Evolutionary conservation across 495 filamentous ascomycete genomes (phyloP), one percentile per base, ranked within the genome.

Genomic region (Aspergillus coremiiformis): DNA sequence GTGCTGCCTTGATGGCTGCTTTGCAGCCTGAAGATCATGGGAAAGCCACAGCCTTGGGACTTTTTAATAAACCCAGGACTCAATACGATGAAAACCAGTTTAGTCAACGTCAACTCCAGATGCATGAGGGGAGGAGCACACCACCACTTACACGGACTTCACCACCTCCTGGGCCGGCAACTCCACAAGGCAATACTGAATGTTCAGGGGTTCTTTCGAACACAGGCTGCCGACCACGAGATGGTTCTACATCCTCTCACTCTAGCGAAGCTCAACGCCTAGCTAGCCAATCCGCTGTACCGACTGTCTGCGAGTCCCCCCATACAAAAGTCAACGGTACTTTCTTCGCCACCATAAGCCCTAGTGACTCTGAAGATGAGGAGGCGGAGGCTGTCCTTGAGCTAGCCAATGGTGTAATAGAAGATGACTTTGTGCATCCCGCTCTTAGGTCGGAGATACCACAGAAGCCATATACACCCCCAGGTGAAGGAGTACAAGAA

Each of bases 41-140:
- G 17, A 94, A 94, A 66, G 88, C 90, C 11, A 94, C 90, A 0
- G 88, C 88, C 4, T 76, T 89, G 66, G 88, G 88, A 14, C 76
- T 89, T 1, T 95, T 95, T 70, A 84, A 90, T 49, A 89, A 89
- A 56, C 87, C 90, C 2, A 70, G 66, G 19, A 78, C 84, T 35
- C 74, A 78, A 8, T 95, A 90, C 48, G 86, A 93, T 57, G 90
- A 96, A 58, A 81, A 85, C 32, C 86, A 87, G 57, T 96, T 91
- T 52, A 80, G 85, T 8, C 84, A 90, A 57, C 83, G 90, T 27
- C 88, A 94, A 57, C 65, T 87, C 27, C 84, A 86, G 60, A 78
- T 93, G 68, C 86, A 89, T 47, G 80, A 86, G 62, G 86, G 84
- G 20, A 76, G 67, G 61, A 80, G 66, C 54, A 76, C 66, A 0